phyloP scores from a whole-genome alignment of 106 monocot species.

The Acorus calamus region DNA sequence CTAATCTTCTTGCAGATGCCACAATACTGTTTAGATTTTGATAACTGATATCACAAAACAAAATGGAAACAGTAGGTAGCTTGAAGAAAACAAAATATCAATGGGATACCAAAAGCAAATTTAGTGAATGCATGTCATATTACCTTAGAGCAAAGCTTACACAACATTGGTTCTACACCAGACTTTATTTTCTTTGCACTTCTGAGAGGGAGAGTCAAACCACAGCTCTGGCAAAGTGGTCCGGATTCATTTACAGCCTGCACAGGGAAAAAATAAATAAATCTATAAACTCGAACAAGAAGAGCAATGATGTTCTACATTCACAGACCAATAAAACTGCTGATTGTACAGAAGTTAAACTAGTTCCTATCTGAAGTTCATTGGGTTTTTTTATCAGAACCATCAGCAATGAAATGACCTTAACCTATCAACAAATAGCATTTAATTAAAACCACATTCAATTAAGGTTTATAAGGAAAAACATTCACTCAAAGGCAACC shows the following conservation, averaged over 20 bases:
- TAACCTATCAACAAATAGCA: too few relatives aligned
- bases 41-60: conserved; percentile 40
- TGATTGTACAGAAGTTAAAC: too few relatives aligned
- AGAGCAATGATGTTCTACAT: too few relatives aligned
- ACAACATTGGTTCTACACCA: conserved; percentile 44
- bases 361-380: too few relatives aligned
- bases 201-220: conserved; percentile 39
- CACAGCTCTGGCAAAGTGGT: conserved; percentile 65
- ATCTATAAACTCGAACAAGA: too few relatives aligned
- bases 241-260: conserved; percentile 32
- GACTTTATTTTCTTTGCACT: conserved; percentile 52
- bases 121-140: neutral
- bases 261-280: too few relatives aligned
- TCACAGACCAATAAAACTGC: too few relatives aligned
- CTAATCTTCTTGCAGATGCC: conserved; percentile 95
- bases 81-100: neutral
- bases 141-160: conserved; percentile 78
- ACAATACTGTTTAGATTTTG: conserved; percentile 81
- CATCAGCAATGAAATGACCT: too few relatives aligned
- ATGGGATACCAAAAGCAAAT: neutral
- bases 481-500: too few relatives aligned
- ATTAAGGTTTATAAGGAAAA: too few relatives aligned
- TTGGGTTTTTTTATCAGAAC: too few relatives aligned
- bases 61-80: neutral
- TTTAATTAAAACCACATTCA: too few relatives aligned